Evolutionary conservation across 177 flowering plant genomes (phyloP), one percentile per base, ranked within the genome.

Genomic region (Vitis hybrid): DNA sequence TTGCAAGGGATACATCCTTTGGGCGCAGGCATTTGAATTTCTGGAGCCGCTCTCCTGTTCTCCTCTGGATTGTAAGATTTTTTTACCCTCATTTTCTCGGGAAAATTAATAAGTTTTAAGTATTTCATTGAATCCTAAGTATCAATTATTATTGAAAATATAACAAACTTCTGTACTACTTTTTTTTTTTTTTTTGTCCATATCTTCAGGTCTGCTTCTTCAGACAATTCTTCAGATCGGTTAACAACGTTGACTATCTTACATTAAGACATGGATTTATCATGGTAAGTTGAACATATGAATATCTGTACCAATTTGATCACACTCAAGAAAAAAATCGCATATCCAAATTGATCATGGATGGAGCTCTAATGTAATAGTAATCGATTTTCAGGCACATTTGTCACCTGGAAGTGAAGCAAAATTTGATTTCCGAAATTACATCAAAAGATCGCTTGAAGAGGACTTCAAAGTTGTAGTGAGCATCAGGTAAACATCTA

Each of bases 401-500:
- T 77, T 91, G 61, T 78, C 91, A 10, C 88, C 94, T 1, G 84
- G 74, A 56, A 86, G 79, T 66, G 81, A 72, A 55, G 64, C 70
- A 1, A 82, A 61, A 11, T 91, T 89, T 72, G 85, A 91, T 73
- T 91, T 91, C 70, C 90, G 78, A 11, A 83, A 87, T 30, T 91
- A 85, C 76, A 88, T 91, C 5, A 78, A 62, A 10, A 76, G 90
- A 75, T 86, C 96, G 14, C 83, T 91, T 15, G 96, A 89, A 58
- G 87, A 86, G 32, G 96, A 91, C 74, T 91, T 91, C 75, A 78
- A 78, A 78, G 91, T 81, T 16, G 91, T 89, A 10, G 93, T 91
- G n/a, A 89, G 86, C 19, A 91, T 91, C 68, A 89, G 86, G 93
- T 35, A 35, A 4, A 35, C 40, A 35, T 35, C 3, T 6, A 35